Conservation (phyloP, 495 filamentous ascomycete genomes). For the Neurospora pannonica region DNA sequence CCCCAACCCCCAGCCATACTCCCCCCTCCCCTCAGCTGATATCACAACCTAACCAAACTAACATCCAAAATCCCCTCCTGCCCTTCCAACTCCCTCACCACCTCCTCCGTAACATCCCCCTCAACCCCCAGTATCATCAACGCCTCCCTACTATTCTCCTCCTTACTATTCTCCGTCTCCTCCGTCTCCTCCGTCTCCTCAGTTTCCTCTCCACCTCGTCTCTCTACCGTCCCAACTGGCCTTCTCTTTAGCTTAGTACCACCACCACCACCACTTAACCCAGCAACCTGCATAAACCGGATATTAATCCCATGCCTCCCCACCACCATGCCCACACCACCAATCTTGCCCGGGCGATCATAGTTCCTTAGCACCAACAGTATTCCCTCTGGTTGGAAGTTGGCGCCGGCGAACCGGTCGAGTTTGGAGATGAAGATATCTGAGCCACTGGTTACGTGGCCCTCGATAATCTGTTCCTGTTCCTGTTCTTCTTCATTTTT, state of each 20-base stretch:
- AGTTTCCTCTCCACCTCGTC: constrained; percentile 7
- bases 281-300: constrained; percentile 59
- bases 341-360: constrained; percentile 65
- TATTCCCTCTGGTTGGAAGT: constrained; percentile 54
- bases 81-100: constrained; percentile 43
- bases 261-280: constrained; percentile 21
- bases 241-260: constrained; percentile 1
- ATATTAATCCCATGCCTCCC: constrained; percentile 60
- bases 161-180: background rate
- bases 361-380: constrained; percentile 61
- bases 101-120: constrained; percentile 42
- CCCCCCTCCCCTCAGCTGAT: background rate
- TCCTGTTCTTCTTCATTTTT: constrained; percentile 34
- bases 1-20: background rate
- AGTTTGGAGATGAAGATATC: constrained; percentile 54
- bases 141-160: constrained; percentile 41
- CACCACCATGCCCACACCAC: constrained; percentile 53
- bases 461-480: constrained; percentile 49
- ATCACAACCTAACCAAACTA: constrained; percentile 44
- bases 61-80: constrained; percentile 55
- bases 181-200: constrained; percentile 11
- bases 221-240: constrained; percentile 2
- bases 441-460: constrained; percentile 49
- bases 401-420: constrained; percentile 48
- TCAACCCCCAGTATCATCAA: constrained; percentile 67